Conservation (phyloP, 129 eudicot genomes). For the Erigeron canadensis region DNA sequence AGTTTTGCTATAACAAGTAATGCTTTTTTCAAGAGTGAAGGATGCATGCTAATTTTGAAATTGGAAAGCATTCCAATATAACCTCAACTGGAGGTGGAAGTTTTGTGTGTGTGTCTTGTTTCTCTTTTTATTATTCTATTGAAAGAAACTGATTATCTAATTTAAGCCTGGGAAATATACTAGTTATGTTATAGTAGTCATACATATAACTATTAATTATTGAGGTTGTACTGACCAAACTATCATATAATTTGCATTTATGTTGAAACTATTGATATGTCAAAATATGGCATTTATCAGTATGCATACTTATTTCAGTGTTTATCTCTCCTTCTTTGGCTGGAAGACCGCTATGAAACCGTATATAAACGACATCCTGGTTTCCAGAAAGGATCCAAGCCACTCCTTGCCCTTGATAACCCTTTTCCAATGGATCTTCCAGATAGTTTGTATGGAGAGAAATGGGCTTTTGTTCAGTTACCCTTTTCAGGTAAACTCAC, state of each 20-base stretch:
- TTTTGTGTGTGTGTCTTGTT: not conserved
- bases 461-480: constrained; percentile 96
- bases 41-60: no score
- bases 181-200: no score
- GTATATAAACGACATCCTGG: constrained; percentile 85
- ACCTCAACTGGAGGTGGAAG: not conserved
- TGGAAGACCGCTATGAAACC: constrained; percentile 86
- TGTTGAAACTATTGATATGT: constrained; percentile 11
- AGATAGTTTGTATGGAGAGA: constrained; percentile 86
- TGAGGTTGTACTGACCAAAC: not conserved
- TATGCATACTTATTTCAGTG: constrained; percentile 51
- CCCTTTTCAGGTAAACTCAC: constrained; percentile 76
- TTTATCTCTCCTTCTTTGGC: constrained; percentile 80
- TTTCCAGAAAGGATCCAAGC: constrained; percentile 88
- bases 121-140: not conserved
- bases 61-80: no score
- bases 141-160: no score
- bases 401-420: constrained; percentile 80
- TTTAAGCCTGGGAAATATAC: no score
- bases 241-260: not conserved
- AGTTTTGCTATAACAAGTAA: no score
- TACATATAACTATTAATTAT: not conserved
- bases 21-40: no score
- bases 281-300: not conserved
- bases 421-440: constrained; percentile 97